Base-by-base conservation (phyloP, 2,329 filamentous ascomycete species). In the Calycina herbarum region DNA sequence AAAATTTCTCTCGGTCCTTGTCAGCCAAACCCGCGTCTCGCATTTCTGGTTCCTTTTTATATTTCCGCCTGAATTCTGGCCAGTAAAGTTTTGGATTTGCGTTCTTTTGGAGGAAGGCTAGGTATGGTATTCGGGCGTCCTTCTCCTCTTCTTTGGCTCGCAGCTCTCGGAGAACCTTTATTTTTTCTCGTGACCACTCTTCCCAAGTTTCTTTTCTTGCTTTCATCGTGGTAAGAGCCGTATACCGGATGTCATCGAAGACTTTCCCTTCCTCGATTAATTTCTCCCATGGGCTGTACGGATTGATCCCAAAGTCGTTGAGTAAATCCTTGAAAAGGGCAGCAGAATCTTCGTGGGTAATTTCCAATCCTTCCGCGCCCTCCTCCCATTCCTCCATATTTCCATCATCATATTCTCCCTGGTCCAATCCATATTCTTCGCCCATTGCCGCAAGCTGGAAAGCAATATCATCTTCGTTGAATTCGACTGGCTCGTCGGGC, bases 11-110 rank as follows among this genome's bases (percentile, higher is more conserved):
- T 40, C 90, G 85, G 62, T 94, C 92, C 76, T 90, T 92, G 73
- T 94, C 92, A 40, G 82, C 80, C 29, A 94, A 81, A 61, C 83
- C 85, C 35, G 86, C 81, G 66, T 94, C 90, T 67, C 89, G 90
- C 90, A 99, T 93, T 62, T 89, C 85, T 0, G 85, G 78, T 69
- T 96, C 93, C 70, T 90, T 94, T 70, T 90, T 90, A 78, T 88
- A 95, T 76, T 97, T 99, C 40, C 95, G 85, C 73, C 92, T 93
- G 79, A 99, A 99, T 76, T 99, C 95, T 0, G 92, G 90, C 95
- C 95, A 99, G 82, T 96, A 99, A 0, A 99, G 83, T 79, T 97
- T 98, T 0, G 92, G 90, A 0, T 89, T 95, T 0, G 94, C 94
- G 71, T 93, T 86, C 59, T 89, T 86, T 69, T 94, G 88, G 35